These are phyloP conservation scores for Pyrrhoderma lamaoense DNA, from an alignment of 1,284 basidiomycete species.

Conservation along the genomic window DNA sequence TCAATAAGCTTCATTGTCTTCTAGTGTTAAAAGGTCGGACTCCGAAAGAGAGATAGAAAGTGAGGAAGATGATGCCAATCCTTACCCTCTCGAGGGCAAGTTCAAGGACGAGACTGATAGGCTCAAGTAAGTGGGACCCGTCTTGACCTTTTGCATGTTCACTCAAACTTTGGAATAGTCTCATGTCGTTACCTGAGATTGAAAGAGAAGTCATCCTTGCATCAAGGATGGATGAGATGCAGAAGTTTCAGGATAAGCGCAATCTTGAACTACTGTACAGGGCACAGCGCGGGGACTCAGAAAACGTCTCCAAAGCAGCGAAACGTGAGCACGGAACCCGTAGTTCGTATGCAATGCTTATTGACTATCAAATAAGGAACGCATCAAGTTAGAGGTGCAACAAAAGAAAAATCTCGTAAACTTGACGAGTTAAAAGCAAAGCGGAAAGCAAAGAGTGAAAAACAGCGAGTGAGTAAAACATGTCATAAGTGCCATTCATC, in stretches of 20 bases:
- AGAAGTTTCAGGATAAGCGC: constrained; percentile 65
- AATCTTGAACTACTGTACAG: constrained; percentile 73
- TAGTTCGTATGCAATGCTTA: too few species aligned
- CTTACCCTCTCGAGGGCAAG: constrained; percentile 87
- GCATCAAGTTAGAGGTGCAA: constrained; percentile 70
- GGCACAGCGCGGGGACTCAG: constrained; percentile 42
- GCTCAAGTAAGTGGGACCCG: constrained; percentile 49
- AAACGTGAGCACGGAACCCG: too few species aligned
- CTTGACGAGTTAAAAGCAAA: constrained; percentile 79
- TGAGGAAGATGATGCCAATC: constrained; percentile 56
- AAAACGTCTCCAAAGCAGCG: constrained; percentile 62
- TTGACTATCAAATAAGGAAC: constrained; percentile 40
- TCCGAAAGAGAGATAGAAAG: constrained; percentile 51
- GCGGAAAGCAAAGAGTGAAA: constrained; percentile 74
- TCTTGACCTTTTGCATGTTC: constrained; percentile 5
- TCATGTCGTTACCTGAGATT: constrained; percentile 77
- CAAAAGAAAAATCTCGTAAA: constrained; percentile 76
- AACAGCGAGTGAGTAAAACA: constrained; percentile 47
- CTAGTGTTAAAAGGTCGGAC: constrained; percentile 29
- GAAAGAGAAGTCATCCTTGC: constrained; percentile 84
- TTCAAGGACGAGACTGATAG: constrained; percentile 81
- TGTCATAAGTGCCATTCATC: neutral
- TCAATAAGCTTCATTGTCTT: constrained; percentile 29
- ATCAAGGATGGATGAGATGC: constrained; percentile 73
- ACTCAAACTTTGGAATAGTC: constrained; percentile 43